Percentiles rank a stretch among this genome's conserved stretches.
phyloP scores from a whole-genome alignment of 306 rosid genomes.

The Cicer arietinum region DNA sequence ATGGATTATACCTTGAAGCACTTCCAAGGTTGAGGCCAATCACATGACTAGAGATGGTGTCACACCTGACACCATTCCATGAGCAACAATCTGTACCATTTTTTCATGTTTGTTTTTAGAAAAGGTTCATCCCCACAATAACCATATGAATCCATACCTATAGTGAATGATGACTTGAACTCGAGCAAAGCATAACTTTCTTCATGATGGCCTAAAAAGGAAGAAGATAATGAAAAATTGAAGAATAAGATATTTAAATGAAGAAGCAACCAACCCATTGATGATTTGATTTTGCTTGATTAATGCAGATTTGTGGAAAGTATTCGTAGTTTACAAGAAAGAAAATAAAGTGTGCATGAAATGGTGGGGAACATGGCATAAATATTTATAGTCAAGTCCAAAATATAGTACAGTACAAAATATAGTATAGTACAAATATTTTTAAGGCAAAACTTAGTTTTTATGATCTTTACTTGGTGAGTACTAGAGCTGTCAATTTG shows the following conservation, averaged over 20 bases:
- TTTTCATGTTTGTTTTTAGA: conserved; percentile 19
- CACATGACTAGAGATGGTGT: conserved; percentile 15
- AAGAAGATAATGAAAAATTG: background rate
- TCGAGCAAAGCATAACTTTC: background rate
- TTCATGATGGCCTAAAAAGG: background rate
- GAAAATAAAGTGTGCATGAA: background rate
- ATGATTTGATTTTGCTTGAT: background rate
- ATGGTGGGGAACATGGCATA: background rate
- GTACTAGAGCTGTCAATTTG: no score
- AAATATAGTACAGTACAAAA: no score
- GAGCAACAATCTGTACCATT: conserved; percentile 35
- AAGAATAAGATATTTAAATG: background rate
- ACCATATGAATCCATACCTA: no score
- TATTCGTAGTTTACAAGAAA: background rate
- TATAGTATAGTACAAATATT: background rate
- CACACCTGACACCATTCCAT: conserved; percentile 39
- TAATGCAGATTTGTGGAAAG: background rate
- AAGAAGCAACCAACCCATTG: background rate
- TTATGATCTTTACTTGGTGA: background rate
- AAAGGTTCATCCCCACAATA: fast-evolving
- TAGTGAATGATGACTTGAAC: background rate
- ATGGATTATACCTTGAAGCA: conserved; percentile 7
- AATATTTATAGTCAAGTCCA: background rate
- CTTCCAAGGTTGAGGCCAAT: conserved; percentile 35
- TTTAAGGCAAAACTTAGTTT: background rate